Evolutionary conservation across 305 asterid species (phyloP).

Genomic region (Plantago coronopus): DNA sequence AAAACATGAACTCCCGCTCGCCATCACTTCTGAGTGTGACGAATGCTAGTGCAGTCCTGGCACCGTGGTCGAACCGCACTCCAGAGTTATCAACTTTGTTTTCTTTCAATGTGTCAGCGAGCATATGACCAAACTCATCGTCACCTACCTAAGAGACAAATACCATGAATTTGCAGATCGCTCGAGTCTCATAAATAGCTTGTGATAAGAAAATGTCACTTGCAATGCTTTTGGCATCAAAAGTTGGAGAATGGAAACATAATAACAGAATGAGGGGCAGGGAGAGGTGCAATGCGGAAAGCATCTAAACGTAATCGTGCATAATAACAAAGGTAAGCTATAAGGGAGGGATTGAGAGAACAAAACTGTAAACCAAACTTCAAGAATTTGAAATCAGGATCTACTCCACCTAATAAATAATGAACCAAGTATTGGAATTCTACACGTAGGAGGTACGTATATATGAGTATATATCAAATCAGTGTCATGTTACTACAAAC

Average conservation of each 20-base stretch:
- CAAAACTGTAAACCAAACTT: background rate
- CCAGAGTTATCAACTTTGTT: conserved; percentile 78
- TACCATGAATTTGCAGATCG: conserved; percentile 14
- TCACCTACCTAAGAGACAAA: conserved; percentile 65
- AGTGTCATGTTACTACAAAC: no score
- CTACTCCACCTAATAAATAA: background rate
- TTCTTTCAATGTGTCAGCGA: conserved; percentile 66
- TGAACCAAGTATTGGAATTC: no score
- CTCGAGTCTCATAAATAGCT: background rate
- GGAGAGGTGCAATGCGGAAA: conserved; percentile 2
- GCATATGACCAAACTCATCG: conserved; percentile 87
- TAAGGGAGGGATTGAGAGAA: background rate
- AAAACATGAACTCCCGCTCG: conserved; percentile 92
- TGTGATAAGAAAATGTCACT: background rate
- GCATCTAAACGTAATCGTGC: background rate
- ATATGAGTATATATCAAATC: no score
- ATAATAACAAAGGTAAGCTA: background rate
- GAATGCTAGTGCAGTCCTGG: conserved; percentile 88
- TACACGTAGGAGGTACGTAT: no score
- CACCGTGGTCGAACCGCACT: conserved; percentile 66
- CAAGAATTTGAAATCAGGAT: background rate
- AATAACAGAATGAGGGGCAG: background rate
- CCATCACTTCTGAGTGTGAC: conserved; percentile 87
- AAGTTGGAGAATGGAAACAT: conserved; percentile 6
- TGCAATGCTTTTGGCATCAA: background rate